Conservation (phyloP, 306 rosid species). For the Sicyos edulis region DNA sequence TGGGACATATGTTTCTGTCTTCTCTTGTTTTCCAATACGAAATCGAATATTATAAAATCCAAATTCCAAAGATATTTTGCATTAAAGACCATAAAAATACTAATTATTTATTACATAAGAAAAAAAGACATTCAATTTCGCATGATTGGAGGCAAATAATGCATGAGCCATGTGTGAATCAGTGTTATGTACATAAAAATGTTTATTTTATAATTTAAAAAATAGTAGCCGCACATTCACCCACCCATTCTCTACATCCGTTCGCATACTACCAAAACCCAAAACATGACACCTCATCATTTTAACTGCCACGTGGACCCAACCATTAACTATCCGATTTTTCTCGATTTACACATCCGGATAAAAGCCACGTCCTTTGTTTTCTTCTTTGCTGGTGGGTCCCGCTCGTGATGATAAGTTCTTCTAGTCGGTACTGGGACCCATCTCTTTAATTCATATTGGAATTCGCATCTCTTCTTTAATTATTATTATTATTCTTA, state of each 20-base stretch:
- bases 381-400: background rate
- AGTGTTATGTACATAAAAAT: background rate
- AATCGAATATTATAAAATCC: background rate
- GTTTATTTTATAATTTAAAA: too few species aligned
- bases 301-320: constrained; percentile 11
- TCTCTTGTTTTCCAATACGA: background rate
- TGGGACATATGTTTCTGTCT: background rate
- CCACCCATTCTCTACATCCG: background rate
- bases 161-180: background rate
- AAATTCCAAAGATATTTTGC: background rate
- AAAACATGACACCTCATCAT: background rate
- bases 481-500: too few species aligned
- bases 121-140: background rate
- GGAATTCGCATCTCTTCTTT: too few species aligned
- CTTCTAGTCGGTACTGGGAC: background rate
- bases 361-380: background rate
- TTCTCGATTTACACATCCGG: background rate
- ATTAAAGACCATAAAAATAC: background rate
- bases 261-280: constrained; percentile 16
- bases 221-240: constrained; percentile 20
- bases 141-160: constrained; percentile 6
- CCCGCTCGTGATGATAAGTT: background rate
- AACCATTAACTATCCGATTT: background rate
- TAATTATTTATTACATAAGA: background rate
- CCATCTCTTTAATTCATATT: too few species aligned